Percentiles rank a stretch among this genome's conserved stretches.
These are phyloP conservation scores for Trichosanthes truncata DNA, from an alignment of 306 rosid species.

Conservation along the genomic window DNA sequence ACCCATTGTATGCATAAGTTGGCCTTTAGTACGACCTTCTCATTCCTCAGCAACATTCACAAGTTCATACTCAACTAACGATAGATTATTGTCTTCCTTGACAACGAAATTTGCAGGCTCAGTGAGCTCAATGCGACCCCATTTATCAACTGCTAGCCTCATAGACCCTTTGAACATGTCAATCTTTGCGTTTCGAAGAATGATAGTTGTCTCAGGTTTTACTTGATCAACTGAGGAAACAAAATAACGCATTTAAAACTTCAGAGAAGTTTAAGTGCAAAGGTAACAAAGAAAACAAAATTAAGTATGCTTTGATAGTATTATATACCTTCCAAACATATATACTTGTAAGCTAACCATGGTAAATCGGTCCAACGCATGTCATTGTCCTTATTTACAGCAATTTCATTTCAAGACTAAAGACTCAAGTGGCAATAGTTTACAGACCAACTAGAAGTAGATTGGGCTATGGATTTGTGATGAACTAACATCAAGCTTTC, in stretches of 20 bases:
- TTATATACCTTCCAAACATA: neutral
- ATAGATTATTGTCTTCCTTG: constrained; percentile 58
- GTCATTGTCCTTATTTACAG: neutral
- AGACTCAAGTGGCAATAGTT: neutral
- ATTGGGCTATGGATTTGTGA: neutral
- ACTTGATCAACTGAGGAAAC: constrained; percentile 35
- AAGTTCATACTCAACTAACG: constrained; percentile 46
- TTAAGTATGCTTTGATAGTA: neutral
- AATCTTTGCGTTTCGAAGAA: constrained; percentile 50
- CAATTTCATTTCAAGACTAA: neutral
- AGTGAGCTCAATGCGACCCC: constrained; percentile 53
- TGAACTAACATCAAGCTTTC: neutral
- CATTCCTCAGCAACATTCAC: constrained; percentile 42
- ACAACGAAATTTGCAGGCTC: constrained; percentile 39
- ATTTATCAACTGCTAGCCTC: constrained; percentile 65
- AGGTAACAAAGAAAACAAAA: neutral
- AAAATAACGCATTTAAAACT: neutral
- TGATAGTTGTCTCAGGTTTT: constrained; percentile 38
- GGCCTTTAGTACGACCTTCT: neutral
- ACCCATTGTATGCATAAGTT: neutral
- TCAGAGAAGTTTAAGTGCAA: neutral
- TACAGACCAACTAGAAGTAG: neutral
- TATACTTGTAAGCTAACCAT: neutral
- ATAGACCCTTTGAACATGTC: constrained; percentile 69
- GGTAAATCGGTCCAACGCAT: neutral